Base-by-base conservation (phyloP, 441 rosid species). In the Mallotus repandus region DNA sequence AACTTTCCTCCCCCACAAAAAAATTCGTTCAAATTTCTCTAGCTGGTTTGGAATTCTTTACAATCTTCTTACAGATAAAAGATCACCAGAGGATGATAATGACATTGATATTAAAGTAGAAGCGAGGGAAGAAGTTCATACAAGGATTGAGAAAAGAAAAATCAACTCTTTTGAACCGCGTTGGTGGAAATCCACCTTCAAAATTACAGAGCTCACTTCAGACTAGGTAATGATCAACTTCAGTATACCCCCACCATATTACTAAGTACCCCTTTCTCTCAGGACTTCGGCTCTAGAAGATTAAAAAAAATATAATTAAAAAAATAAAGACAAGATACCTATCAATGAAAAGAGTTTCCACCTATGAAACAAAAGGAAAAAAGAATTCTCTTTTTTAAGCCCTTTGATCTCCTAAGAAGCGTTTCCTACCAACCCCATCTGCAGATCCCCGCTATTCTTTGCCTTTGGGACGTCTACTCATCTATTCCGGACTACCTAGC, bases 101-200 rank as follows among this genome's bases (percentile, higher is more conserved):
- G 16, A 53, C 56, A 15, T 53, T n/a, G n/a, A 10, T 49, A 12
- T 49, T 49, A 11, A 49, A 10, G 9, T 10, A 49, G 11, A 43
- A 43, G 46, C 7, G 46, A 9, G 13, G 11, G 54, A 50, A 50
- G 21, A 16, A 54, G 21, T 54, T 16, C 57, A 54, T 19, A 9
- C 57, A 16, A 54, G 21, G 21, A 54, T 54, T 54, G 21, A 45
- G 21, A n/a, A 16, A 43, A 21, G 22, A 69, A 57, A 68, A 69
- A 56, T 43, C 12, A 70, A 70, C 76, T 63, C 43, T 70, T 45
- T 66, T 70, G 67, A 80, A 83, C 77, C 81, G 78, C 86, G 45
- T 43, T 41, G 88, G 78, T 65, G 81, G 79, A 80, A 80, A 83
- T 75, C 82, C 84, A 83, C 85, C 85, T 66, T 80, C 81, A 85